Evolutionary conservation across 1,284 basidiomycete species (phyloP), one percentile per base, ranked within the genome.

Genomic region (Athelia sp.): DNA sequence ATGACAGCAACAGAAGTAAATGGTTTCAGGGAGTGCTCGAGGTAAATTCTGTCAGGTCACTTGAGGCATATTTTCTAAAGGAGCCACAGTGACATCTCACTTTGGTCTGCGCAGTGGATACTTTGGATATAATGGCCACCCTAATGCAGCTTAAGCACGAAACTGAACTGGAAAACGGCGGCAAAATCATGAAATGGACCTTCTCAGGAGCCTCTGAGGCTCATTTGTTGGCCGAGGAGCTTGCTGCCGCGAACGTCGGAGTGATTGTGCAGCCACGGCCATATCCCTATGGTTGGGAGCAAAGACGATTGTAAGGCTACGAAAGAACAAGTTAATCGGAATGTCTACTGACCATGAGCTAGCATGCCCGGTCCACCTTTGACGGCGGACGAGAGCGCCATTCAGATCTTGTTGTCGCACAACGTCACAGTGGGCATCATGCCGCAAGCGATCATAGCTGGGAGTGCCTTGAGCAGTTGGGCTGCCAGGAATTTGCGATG

Each of bases 111-210:
- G 72, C 80, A 22, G 80, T 80, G 1, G 65, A 83, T 55, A 83
- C 74, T 54, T 86, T 85, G 0, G 87, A 93, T 58, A 72, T 81
- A 52, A 91, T 93, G 62, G 82, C 83, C 1, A 74, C 84, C 2
- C 61, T 93, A 4, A 73, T 93, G 35, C 61, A 69, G 22, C 70
- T 92, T 40, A 88, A 90, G 69, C 62, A 67, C 40, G 79, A 87
- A 50, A 68, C 83, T 15, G 85, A 88, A 43, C 58, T 57, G 0
- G 55, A 65, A 6, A 69, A 63, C 0, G 68, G 72, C 2, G 64
- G 65, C 9, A 56, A 52, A 4, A 60, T 58, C 13, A 61, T 80
- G 43, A 71, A 66, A 45, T 54, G 83, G 47, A 76, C 80, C 3
- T 74, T 89, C 51, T 64, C 73, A 15, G 86, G 87, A 4, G 89